Evolutionary conservation across 1,139 yeast species (phyloP), one percentile per base, ranked within the genome.

Genomic region (Taphrina wiesneri): DNA sequence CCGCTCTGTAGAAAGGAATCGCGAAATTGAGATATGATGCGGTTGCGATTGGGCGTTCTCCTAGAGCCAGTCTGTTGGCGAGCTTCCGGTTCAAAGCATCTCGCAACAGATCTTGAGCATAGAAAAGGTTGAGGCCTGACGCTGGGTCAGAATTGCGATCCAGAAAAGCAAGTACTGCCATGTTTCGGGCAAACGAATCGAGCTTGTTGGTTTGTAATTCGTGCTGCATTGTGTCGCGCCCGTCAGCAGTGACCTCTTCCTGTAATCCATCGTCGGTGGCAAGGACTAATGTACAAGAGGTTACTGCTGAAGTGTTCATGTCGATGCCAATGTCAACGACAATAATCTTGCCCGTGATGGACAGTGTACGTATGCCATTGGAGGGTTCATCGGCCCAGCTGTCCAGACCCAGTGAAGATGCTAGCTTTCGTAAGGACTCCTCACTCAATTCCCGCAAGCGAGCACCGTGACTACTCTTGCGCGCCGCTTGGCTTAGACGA

Each of bases 271-370:
- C 64, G 7, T 41, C 51, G 11, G 30, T 60, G 41, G 64, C 64
- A n/a, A 60, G 57, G 1, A 60, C 64, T 3, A 60, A 51, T 4
- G 64, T 49, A 51, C 64, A 60, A 23, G 51, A 25, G 3, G n/a
- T 28, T 11, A 60, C 49, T 13, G 21, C 34, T 2, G 36, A 21
- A 1, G 28, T 60, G 23, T 19, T 41, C 6, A 43, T 25, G 3
- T 60, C 57, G 30, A 60, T 34, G 15, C 41, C 54, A 28, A 60
- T 26, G 43, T 60, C 64, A 13, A 60, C 56, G 28, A 60, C 64
- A 41, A 60, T 52, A n/a, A 60, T 60, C 25, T 51, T 49, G 28
- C 64, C 64, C 21, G 64, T 60, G 23, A 60, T 39, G 25, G 64
- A 60, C 21, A 60, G 57, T 9, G 46, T 60, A 7, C 43, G 57